Conservation (phyloP, 1,139 yeast species). For the Debaryomyces fabryi region DNA sequence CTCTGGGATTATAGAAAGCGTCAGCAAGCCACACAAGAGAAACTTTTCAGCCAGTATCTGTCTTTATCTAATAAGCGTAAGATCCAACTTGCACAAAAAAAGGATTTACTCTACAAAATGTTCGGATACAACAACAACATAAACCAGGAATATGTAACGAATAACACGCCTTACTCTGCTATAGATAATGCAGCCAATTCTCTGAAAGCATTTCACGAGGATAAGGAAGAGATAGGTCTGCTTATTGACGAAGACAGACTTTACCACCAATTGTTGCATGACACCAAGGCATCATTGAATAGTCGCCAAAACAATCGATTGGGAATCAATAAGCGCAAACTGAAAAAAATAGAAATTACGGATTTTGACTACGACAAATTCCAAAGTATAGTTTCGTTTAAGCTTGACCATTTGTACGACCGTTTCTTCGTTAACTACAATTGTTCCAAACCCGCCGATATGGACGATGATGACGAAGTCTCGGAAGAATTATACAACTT, state of each 20-base stretch:
- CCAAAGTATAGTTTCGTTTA: conserved; percentile 25
- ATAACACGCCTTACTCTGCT: conserved; percentile 44
- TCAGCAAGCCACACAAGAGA: conserved; percentile 36
- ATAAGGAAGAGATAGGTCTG: conserved; percentile 41
- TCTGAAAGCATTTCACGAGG: conserved; percentile 46
- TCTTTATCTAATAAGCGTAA: conserved; percentile 42
- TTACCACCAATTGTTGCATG: conserved; percentile 31
- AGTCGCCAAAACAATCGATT: conserved; percentile 9
- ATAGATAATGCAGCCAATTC: conserved; percentile 40
- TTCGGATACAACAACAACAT: conserved; percentile 45
- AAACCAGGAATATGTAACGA: conserved; percentile 46
- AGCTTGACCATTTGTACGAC: conserved; percentile 30
- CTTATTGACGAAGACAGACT: conserved; percentile 41
- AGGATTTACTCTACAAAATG: conserved; percentile 39
- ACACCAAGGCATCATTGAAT: conserved; percentile 19
- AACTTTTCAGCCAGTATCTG: conserved; percentile 36
- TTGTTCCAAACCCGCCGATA: conserved; percentile 14
- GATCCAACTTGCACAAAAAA: conserved; percentile 46
- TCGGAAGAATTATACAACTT: conserved; percentile 33
- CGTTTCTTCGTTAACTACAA: conserved; percentile 16
- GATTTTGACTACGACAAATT: conserved; percentile 35
- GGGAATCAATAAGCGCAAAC: conserved; percentile 10
- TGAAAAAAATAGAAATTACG: conserved; percentile 12
- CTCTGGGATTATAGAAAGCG: conserved; percentile 38
- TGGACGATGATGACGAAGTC: conserved; percentile 18